Evolutionary conservation across 2,329 filamentous ascomycete species (phyloP), one percentile per base, ranked within the genome.

Genomic region (Diaporthe sp.): DNA sequence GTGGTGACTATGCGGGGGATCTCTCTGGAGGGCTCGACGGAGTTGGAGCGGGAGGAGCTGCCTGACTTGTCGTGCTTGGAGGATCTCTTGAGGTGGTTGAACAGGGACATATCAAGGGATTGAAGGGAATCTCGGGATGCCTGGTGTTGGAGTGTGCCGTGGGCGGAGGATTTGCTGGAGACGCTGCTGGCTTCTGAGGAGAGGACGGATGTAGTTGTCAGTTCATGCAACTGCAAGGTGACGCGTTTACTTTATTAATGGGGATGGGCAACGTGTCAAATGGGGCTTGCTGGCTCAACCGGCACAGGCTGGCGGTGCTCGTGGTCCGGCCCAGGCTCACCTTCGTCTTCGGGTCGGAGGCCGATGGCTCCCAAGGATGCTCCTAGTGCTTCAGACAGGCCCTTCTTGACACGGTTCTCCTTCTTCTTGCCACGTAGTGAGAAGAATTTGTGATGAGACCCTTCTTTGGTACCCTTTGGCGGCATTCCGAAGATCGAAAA

Each of bases 401-500:
- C 74, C 68, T 72, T 75, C 69, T 75, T 74, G 37, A 75, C 74
- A 55, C 73, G 65, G 15, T 51, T 74, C 32, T 72, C 74, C 59
- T 75, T 75, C 68, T 74, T 75, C 50, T 73, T 74, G 68, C 74
- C 74, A 65, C 74, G 74, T 25, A 75, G 53, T 51, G 74, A 75
- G 47, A 75, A 75, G 65, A 75, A 74, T 56, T 75, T 73, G 69
- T 75, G 68, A 39, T 70, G 53, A 56, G 74, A 75, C 72, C 71
- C 74, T 53, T 74, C 72, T 42, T 74, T 75, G 66, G 55, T 44
- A 53, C 71, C 74, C 53, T 75, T 74, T 42, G 71, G 61, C 47
- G 74, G 68, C 74, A 74, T 75, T 51, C 39, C 70, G 68, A 59
- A 69, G 66, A 47, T 72, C 61, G 25, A 75, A 73, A 69, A 69